Evolutionary conservation across 2,329 filamentous ascomycete species (phyloP).

Genomic region (Chaetomiaceae sp.): DNA sequence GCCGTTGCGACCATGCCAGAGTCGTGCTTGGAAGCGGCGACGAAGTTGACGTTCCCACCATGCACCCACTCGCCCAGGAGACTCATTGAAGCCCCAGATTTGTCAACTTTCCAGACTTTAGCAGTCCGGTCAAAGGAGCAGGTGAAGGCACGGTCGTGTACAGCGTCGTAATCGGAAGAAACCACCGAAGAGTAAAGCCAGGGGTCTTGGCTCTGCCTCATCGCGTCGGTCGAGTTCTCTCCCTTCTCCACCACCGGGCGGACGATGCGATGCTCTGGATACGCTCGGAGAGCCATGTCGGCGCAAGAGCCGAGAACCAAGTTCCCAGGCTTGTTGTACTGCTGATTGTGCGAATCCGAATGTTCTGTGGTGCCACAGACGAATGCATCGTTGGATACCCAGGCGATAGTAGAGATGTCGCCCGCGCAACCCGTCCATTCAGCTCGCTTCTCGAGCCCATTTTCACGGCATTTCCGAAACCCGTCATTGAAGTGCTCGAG

Average conservation of each 20-base stretch:
- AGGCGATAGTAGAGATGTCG: slow-evolving; percentile 53
- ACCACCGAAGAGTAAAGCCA: slow-evolving; percentile 62
- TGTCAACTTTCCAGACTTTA: slow-evolving; percentile 48
- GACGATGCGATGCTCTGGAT: slow-evolving; percentile 51
- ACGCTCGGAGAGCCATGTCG: slow-evolving; percentile 41
- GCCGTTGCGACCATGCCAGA: slow-evolving; percentile 52
- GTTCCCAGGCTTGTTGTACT: slow-evolving; percentile 61
- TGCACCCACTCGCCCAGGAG: slow-evolving; percentile 49
- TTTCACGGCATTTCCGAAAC: slow-evolving; percentile 42
- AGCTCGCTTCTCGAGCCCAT: slow-evolving; percentile 42
- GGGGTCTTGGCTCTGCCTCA: slow-evolving; percentile 53
- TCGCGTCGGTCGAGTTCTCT: slow-evolving; percentile 50
- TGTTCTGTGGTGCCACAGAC: slow-evolving; percentile 58
- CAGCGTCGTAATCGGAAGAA: slow-evolving; percentile 49
- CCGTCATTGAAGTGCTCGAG: slow-evolving; percentile 42
- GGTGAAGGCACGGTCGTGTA: slow-evolving; percentile 45
- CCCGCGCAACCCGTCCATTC: slow-evolving; percentile 58
- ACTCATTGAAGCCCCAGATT: slow-evolving; percentile 37
- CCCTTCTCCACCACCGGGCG: slow-evolving; percentile 47
- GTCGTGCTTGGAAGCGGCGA: slow-evolving; percentile 45
- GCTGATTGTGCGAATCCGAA: slow-evolving; percentile 57
- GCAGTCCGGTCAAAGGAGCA: slow-evolving; percentile 58
- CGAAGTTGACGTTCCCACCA: slow-evolving; percentile 56
- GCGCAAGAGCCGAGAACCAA: slow-evolving; percentile 48
- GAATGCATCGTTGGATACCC: slow-evolving; percentile 49